Evolutionary conservation across 2,329 filamentous ascomycete species (phyloP).

Genomic region (Monilinia vaccinii-corymbosi): DNA sequence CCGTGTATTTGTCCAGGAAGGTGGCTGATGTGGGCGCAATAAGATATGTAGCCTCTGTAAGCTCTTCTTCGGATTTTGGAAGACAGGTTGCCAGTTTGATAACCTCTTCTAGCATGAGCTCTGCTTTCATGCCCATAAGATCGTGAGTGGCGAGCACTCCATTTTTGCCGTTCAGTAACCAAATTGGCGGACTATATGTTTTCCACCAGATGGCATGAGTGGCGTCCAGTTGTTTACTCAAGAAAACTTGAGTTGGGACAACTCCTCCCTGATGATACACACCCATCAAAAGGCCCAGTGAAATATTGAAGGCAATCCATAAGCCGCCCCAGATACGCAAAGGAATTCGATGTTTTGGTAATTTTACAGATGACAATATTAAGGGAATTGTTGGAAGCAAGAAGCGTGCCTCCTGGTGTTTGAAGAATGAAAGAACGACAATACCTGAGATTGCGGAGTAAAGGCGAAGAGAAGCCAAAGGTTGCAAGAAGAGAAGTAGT

Average conservation of each 20-base stretch:
- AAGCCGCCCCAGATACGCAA: conserved; percentile 46
- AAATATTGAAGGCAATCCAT: conserved; percentile 63
- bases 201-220: conserved; percentile 72
- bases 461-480: conserved; percentile 51
- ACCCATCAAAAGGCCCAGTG: conserved; percentile 67
- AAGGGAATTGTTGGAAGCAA: conserved; percentile 66
- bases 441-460: conserved; percentile 68
- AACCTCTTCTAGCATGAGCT: conserved; percentile 50
- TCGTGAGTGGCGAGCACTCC: conserved; percentile 61
- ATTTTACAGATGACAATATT: conserved; percentile 62
- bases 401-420: conserved; percentile 75
- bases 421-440: conserved; percentile 61
- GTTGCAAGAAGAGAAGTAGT: conserved; percentile 48
- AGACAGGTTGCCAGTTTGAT: conserved; percentile 50
- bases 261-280: conserved; percentile 74
- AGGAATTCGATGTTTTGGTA: conserved; percentile 47
- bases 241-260: conserved; percentile 64
- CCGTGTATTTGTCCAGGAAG: conserved; percentile 56
- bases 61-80: conserved; percentile 49
- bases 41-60: conserved; percentile 54
- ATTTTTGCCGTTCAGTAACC: conserved; percentile 70
- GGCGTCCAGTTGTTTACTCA: conserved; percentile 57
- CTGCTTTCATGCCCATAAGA: conserved; percentile 62
- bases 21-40: conserved; percentile 64
- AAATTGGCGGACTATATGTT: conserved; percentile 73